Base-by-base conservation (phyloP, 768 basidiomycete species). In the Glaciozyma martinii region DNA sequence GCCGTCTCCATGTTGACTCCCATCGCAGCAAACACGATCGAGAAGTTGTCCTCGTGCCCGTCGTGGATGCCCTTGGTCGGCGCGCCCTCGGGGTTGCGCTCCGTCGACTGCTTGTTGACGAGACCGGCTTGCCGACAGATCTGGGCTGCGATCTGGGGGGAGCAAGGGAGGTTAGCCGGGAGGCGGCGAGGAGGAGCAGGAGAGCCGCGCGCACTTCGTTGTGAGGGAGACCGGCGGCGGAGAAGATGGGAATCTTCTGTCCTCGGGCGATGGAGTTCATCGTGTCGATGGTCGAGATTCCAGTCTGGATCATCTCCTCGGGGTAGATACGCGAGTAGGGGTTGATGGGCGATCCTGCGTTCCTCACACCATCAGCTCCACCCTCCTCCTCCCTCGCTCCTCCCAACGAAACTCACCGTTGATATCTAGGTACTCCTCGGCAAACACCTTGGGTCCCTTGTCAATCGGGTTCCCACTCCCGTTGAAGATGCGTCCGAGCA, bases 1-100 rank as follows among this genome's bases (percentile, higher is more conserved):
- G 95, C 95, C 9, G 95, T 98, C 78, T 99, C 95, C 92, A 95
- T 95, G 81, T 99, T 99, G 65, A 94, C 95, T 83, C 95, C 95
- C 95, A 99, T 98, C 47, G 95, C 95, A 62, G 93, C 95, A 76
- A 98, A 99, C 56, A 98, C 95, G 74, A 99, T 93, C 56, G 91
- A 94, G 83, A 99, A 99, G 79, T 99, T 99, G 80, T 99, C 94
- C 81, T 95, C 94, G 78, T 98, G 94, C 62, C 92, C 94, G 75
- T 99, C 95, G 74, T 93, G 93, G 21, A 94, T 92, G 73, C 89
- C 91, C 78, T 98, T 98, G 55, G 89, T 91, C 10, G 95, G 94
- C 30, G 71, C 72, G 62, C 89, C 92, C 74, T 98, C 93, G 71
- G 91, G 91, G 37, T 92, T 93, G 73, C 89, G 91, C 76, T 95